These are phyloP conservation scores for Elsinoe arachidis DNA, from an alignment of 2,329 filamentous ascomycete genomes.

Conservation along the genomic window DNA sequence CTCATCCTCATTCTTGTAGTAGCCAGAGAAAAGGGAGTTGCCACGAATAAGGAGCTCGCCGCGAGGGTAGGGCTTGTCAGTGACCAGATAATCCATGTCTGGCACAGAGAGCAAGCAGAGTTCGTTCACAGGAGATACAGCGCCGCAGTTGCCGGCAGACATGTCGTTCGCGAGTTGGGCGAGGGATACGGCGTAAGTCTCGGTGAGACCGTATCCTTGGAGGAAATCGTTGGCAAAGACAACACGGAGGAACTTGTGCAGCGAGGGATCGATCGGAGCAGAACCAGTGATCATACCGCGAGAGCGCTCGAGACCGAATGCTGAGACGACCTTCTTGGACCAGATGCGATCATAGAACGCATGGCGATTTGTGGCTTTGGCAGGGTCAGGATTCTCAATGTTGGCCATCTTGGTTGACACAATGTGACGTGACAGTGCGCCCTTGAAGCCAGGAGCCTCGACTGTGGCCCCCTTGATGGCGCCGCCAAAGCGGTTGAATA, in stretches of 20 bases:
- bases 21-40: constrained; percentile 46
- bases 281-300: constrained; percentile 14
- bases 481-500: constrained; percentile 13
- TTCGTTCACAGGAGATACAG: constrained; percentile 10
- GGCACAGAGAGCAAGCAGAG: constrained; percentile 13
- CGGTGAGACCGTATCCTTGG: constrained; percentile 16
- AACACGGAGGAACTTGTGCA: constrained; percentile 13
- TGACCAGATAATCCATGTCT: constrained; percentile 14
- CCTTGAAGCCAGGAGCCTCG: constrained; percentile 13
- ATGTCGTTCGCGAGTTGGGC: constrained; percentile 13
- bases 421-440: constrained; percentile 9
- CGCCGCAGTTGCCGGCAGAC: constrained; percentile 14
- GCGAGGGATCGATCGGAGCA: constrained; percentile 14
- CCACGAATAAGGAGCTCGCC: constrained; percentile 16
- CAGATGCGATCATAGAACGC: constrained; percentile 13
- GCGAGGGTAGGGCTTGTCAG: constrained; percentile 14
- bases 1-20: constrained; percentile 84
- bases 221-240: constrained; percentile 12
- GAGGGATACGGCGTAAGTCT: constrained; percentile 13
- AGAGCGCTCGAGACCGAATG: constrained; percentile 14
- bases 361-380: constrained; percentile 23
- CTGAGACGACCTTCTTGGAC: constrained; percentile 11
- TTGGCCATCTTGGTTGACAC: constrained; percentile 13
- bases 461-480: constrained; percentile 12
- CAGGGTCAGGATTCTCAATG: constrained; percentile 30